Evolutionary conservation across 805 yeast genomes (phyloP).

Genomic region (Yarrowia sp.): DNA sequence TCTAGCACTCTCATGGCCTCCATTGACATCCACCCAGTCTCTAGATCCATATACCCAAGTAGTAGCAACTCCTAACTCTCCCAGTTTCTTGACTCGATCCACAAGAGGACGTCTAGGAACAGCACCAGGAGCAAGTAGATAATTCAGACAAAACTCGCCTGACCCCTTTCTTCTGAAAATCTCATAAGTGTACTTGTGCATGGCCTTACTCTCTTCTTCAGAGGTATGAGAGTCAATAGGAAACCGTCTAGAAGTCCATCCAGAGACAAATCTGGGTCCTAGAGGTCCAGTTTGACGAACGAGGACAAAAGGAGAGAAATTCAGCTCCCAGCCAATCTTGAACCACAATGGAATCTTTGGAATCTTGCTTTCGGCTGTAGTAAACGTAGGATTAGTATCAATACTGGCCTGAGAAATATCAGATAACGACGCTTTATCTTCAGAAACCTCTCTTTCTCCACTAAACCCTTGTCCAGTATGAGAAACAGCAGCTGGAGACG

Average conservation of each 20-base stretch:
- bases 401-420: constrained; percentile 22
- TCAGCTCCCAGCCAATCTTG: constrained; percentile 75
- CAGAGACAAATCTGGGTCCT: constrained; percentile 82
- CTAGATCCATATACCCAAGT: constrained; percentile 83
- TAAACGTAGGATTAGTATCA: constrained; percentile 17
- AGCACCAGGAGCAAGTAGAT: constrained; percentile 87
- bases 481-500: constrained; percentile 85
- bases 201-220: constrained; percentile 46
- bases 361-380: constrained; percentile 30
- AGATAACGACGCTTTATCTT: constrained; percentile 20
- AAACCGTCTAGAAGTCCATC: constrained; percentile 85
- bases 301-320: constrained; percentile 79
- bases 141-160: constrained; percentile 88
- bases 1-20: constrained; percentile 42
- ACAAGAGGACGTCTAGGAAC: constrained; percentile 73
- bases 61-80: constrained; percentile 54
- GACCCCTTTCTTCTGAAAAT: constrained; percentile 86
- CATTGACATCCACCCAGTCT: constrained; percentile 62
- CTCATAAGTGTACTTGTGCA: constrained; percentile 79
- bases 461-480: constrained; percentile 43
- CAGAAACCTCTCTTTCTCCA: background rate
- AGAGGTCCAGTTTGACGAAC: constrained; percentile 76
- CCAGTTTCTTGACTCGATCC: constrained; percentile 46
- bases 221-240: constrained; percentile 46
- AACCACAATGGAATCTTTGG: constrained; percentile 73